Evolutionary conservation across 2,329 filamentous ascomycete species (phyloP).

Genomic region (Aspergillus texensis): DNA sequence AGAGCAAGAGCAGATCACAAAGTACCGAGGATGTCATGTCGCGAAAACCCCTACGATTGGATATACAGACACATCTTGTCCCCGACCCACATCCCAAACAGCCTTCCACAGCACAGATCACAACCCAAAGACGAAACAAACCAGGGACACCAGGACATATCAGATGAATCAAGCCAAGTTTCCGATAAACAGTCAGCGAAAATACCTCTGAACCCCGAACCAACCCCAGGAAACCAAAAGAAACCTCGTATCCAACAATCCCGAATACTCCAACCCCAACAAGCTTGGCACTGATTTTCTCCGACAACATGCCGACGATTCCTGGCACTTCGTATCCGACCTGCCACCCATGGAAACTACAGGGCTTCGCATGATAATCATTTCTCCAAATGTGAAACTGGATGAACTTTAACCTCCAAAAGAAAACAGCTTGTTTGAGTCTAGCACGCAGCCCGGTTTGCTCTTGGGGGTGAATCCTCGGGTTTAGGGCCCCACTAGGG

Average conservation of each 20-base stretch:
- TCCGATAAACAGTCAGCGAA: not conserved
- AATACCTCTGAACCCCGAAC: too few relatives aligned
- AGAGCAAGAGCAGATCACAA: not conserved
- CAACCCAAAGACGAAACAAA: not conserved
- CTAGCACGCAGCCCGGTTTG: not conserved
- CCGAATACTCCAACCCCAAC: not conserved
- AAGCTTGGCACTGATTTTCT: not conserved
- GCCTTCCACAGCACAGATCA: not conserved
- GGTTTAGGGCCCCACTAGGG: not conserved
- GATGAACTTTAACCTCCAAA: not conserved
- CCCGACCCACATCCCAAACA: not conserved
- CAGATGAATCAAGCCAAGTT: not conserved
- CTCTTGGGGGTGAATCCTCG: not conserved
- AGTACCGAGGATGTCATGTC: not conserved
- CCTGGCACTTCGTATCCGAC: not conserved
- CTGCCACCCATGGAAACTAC: not conserved
- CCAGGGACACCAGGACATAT: not conserved
- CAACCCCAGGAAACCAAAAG: not conserved
- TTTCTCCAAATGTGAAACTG: not conserved
- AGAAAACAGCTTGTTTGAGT: not conserved
- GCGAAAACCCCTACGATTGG: not conserved
- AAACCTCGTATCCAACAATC: not conserved
- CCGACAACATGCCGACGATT: not conserved
- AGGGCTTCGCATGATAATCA: not conserved
- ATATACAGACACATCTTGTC: not conserved